Percentiles rank a stretch among this genome's conserved stretches.
These are phyloP conservation scores for Lyophyllum semitale DNA, from an alignment of 768 basidiomycete species.

Conservation along the genomic window DNA sequence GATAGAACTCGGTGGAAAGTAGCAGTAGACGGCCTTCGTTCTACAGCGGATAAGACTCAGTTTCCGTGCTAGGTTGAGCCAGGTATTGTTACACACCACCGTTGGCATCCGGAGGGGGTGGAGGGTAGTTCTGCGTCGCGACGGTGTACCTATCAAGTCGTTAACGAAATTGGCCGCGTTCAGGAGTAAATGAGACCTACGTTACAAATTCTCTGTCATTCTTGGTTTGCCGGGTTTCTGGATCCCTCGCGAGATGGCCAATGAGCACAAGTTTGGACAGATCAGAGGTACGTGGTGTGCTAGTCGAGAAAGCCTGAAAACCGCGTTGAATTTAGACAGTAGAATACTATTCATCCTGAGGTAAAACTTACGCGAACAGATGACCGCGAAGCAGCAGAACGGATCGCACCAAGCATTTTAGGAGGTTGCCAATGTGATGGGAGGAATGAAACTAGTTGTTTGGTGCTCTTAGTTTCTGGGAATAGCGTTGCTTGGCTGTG, in stretches of 20 bases:
- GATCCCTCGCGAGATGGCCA: conserved; percentile 71
- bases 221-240: conserved; percentile 68
- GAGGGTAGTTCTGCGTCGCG: conserved; percentile 66
- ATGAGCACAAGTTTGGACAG: conserved; percentile 78
- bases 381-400: conserved; percentile 41
- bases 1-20: conserved; percentile 81
- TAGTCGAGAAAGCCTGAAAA: conserved; percentile 65
- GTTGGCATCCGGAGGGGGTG: conserved; percentile 58
- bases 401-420: conserved; percentile 55
- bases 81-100: conserved; percentile 49
- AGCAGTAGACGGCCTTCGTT: conserved; percentile 49
- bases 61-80: not conserved
- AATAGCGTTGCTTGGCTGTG: not conserved
- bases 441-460: conserved; percentile 10
- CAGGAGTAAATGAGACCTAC: conserved; percentile 43
- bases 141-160: conserved; percentile 64
- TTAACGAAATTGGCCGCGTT: not conserved
- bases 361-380: conserved; percentile 51
- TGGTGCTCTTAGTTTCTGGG: conserved; percentile 16
- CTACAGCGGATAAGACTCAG: conserved; percentile 31
- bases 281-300: conserved; percentile 54
- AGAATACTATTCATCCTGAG: conserved; percentile 1
- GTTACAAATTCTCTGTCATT: conserved; percentile 77
- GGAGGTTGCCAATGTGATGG: not conserved
- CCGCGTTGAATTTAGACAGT: not conserved